Base-by-base conservation (phyloP, 805 yeast species). In the Candida alai region DNA sequence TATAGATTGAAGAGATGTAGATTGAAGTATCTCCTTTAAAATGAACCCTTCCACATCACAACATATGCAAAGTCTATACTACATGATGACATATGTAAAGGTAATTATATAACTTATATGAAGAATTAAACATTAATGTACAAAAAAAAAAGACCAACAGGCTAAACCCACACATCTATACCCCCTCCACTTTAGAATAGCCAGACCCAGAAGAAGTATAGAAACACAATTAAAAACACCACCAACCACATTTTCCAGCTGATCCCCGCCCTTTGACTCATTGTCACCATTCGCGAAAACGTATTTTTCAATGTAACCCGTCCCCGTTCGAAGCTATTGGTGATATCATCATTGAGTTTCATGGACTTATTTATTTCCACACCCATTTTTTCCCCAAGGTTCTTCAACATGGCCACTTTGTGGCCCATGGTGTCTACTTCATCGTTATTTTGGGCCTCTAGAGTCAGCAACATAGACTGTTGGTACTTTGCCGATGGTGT, bases 221-320 rank as follows among this genome's bases (percentile, higher is more conserved):
- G 23, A 31, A 56, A 48, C 18, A 66, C 66, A 14, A 62, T 27
- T 22, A 43, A 31, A 44, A 67, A 66, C 39, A 67, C 69, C 20
- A 47, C 43, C 26, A 65, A 47, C 73, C 73, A 67, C 68, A 63
- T 61, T 34, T 56, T 51, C 66, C 71, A 67, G 28, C 62, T 53
- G 29, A 67, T 64, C 3, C 73, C 73, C 10, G 72, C 72, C 25
- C 65, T 47, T 49, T 64, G 58, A 50, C 71, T 65, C 73, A 67
- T 65, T 19, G 59, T 48, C 30, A 67, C 56, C 73, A 67, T 67
- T 36, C 54, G 49, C 45, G 61, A 65, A 43, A 55, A 67, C 2
- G 73, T 67, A 42, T 61, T 60, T 37, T 64, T 65, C 44, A 67
- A 58, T 9, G 68, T 53, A 25, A 64, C 48, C 36, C 52, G 56